Evolutionary conservation across 768 basidiomycete genomes (phyloP), one percentile per base, ranked within the genome.

Genomic region (Termitomyces eurrhizus): DNA sequence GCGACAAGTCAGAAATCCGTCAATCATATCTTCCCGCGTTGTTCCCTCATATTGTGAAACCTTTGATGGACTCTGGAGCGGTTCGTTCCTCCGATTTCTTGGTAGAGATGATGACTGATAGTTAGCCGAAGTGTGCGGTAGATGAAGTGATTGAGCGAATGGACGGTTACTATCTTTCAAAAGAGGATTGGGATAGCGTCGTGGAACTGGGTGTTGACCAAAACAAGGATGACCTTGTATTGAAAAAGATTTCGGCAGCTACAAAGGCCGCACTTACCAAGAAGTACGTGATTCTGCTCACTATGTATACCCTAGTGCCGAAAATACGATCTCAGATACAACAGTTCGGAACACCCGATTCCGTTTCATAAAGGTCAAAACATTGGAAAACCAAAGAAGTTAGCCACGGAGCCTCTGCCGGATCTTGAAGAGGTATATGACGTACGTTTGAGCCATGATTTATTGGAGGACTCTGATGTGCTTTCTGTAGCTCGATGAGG

Each of bases 141-240:
- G 87, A 90, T 1, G 86, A 89, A 9, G 85, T 95, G 39, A 97
- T 99, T 59, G 80, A 84, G 29, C 76, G 77, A 7, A 96, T 99
- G 95, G 97, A 98, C 71, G 89, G 90, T 51, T 99, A 99, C 71
- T 98, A 86, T 73, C 74, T 99, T 36, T 87, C 88, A 3, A 92
- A 90, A 64, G 97, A 98, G 33, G 96, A 98, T 68, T 98, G 95
- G 96, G 97, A 99, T 67, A 88, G 93, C 11, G 80, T 98, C 56
- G 84, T 98, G 56, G 96, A 98, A 70, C 82, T 99, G 9, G 97
- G 96, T 0, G 83, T 99, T 8, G 97, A 86, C 59, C 81, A 89
- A 7, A 82, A 87, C 68, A 84, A 83, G 60, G 92, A 92, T 52
- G 90, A 90, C 0, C 7, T 75, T 1, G 81, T 96, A 12, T 74